Evolutionary conservation across 1,284 basidiomycete genomes (phyloP).

Genomic region (Amylostereum chailletii): DNA sequence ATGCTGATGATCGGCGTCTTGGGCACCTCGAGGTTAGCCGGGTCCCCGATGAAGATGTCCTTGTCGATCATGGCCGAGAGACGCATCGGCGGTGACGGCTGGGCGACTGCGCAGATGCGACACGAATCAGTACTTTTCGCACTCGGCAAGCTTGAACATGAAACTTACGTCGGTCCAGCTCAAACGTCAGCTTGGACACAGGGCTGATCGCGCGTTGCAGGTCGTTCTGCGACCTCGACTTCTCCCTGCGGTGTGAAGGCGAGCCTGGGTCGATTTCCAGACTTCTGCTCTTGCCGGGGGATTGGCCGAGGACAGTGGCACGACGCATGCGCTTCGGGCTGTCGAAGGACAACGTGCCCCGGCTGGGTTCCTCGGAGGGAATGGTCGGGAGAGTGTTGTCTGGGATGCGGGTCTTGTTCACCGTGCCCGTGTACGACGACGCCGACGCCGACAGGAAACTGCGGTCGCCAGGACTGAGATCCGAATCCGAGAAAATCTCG

Average conservation of each 20-base stretch:
- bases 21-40: conserved; percentile 16
- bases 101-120: conserved; percentile 14
- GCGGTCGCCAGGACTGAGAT: conserved; percentile 18
- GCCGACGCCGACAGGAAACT: conserved; percentile 12
- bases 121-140: background rate
- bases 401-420: conserved; percentile 7
- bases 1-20: conserved; percentile 7
- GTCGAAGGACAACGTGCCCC: conserved; percentile 21
- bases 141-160: conserved; percentile 1
- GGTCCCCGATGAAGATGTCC: conserved; percentile 51
- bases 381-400: conserved; percentile 18
- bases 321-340: conserved; percentile 50
- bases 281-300: conserved; percentile 32
- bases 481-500: conserved; percentile 44
- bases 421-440: conserved; percentile 12
- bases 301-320: conserved; percentile 56
- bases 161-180: conserved; percentile 46
- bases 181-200: conserved; percentile 50
- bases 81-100: conserved; percentile 38
- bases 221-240: conserved; percentile 56
- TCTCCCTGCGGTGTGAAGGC: conserved; percentile 57
- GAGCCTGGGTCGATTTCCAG: conserved; percentile 31
- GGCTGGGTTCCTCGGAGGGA: conserved; percentile 18
- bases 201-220: conserved; percentile 60
- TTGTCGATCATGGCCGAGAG: conserved; percentile 58